These are phyloP conservation scores for Pterulicium gracile DNA, from an alignment of 1,284 basidiomycete genomes.

Conservation along the genomic window DNA sequence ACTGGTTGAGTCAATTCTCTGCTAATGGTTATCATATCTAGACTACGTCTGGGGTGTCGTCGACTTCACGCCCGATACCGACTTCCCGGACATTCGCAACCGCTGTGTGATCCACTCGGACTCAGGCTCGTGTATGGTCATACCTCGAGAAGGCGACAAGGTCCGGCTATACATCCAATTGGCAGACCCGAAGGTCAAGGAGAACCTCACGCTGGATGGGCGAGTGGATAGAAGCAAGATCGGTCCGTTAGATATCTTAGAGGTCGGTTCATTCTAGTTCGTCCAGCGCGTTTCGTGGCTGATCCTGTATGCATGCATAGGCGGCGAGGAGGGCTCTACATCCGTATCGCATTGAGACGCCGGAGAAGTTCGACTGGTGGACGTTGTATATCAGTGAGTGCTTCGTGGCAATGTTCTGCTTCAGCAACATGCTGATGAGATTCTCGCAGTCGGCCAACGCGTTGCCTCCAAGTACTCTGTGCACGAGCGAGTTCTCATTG, in stretches of 20 bases:
- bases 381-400: slow-evolving; percentile 59
- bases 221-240: slow-evolving; percentile 53
- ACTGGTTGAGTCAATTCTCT: neutral
- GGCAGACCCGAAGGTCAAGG: slow-evolving; percentile 36
- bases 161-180: slow-evolving; percentile 73
- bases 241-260: slow-evolving; percentile 50
- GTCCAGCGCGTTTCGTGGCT: neutral
- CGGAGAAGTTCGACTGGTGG: slow-evolving; percentile 67
- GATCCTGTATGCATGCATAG: slow-evolving; percentile 21
- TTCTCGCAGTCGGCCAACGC: slow-evolving; percentile 51
- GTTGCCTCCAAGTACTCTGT: slow-evolving; percentile 61
- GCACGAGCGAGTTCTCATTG: slow-evolving; percentile 71
- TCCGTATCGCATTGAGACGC: slow-evolving; percentile 55
- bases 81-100: slow-evolving; percentile 79
- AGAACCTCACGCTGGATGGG: slow-evolving; percentile 30
- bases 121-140: slow-evolving; percentile 59
- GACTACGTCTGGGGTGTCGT: slow-evolving; percentile 76
- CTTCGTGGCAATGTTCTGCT: neutral
- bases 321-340: slow-evolving; percentile 53
- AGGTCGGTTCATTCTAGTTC: slow-evolving; percentile 23
- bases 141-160: slow-evolving; percentile 65
- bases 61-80: slow-evolving; percentile 57
- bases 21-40: slow-evolving; percentile 8
- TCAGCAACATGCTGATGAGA: slow-evolving; percentile 1
- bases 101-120: slow-evolving; percentile 50